Conservation (phyloP, 768 basidiomycete species). For the Suillus plorans region DNA sequence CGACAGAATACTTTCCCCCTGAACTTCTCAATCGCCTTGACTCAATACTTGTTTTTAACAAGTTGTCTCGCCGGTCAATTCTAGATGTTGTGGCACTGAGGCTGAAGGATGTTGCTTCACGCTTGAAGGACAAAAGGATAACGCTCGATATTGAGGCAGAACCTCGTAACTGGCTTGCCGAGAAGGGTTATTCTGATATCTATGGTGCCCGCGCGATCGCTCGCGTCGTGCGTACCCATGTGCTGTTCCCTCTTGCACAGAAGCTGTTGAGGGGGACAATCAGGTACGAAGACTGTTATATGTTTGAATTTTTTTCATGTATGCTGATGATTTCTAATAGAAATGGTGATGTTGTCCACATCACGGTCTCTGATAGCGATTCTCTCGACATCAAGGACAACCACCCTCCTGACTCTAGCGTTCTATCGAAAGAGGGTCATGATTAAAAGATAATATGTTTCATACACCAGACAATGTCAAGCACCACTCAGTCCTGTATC, state of each 20-base stretch:
- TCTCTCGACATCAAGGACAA: conserved; percentile 60
- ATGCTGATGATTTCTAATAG: conserved; percentile 24
- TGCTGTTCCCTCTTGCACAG: conserved; percentile 80
- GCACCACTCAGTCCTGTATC: conserved; percentile 1
- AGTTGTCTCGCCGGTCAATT: conserved; percentile 72
- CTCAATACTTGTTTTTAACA: conserved; percentile 88
- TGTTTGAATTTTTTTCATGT: not conserved
- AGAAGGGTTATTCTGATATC: conserved; percentile 76
- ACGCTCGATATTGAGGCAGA: conserved; percentile 64
- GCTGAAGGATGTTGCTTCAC: conserved; percentile 66
- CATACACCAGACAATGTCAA: not conserved
- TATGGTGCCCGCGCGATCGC: conserved; percentile 91
- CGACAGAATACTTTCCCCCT: conserved; percentile 81
- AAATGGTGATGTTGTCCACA: conserved; percentile 63
- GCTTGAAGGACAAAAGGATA: conserved; percentile 67
- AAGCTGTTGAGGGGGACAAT: conserved; percentile 80
- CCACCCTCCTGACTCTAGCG: conserved; percentile 47
- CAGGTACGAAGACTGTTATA: conserved; percentile 41
- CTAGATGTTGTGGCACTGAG: conserved; percentile 78
- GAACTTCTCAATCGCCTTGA: conserved; percentile 90
- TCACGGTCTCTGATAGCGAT: conserved; percentile 45
- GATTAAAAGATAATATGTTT: not conserved
- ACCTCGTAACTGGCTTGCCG: conserved; percentile 68
- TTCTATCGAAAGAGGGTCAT: not conserved
- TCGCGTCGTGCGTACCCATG: conserved; percentile 78